A percentile compares a stretch with the other conserved stretches of the same genome.
These are phyloP conservation scores for Apiotrichum akiyoshidainum DNA, from an alignment of 1,284 basidiomycete genomes.

Conservation along the genomic window DNA sequence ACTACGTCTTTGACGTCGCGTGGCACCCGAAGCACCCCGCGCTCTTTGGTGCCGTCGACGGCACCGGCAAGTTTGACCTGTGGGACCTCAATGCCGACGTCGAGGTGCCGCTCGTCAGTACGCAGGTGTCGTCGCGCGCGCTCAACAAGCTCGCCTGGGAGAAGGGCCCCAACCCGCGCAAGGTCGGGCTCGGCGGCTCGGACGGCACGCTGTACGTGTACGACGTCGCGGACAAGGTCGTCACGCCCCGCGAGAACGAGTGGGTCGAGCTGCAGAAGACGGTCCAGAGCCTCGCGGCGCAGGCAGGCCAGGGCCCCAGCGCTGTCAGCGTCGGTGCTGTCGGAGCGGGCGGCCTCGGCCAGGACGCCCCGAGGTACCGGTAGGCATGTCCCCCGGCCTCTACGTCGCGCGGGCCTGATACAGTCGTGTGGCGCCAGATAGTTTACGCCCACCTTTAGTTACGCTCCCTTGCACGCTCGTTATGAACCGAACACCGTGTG, in stretches of 20 bases:
- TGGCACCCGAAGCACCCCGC: slow-evolving; percentile 97
- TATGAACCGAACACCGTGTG: too few species aligned
- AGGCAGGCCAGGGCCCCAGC: neutral
- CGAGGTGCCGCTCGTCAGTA: slow-evolving; percentile 57
- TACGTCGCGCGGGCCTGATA: too few species aligned
- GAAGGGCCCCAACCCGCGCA: slow-evolving; percentile 65
- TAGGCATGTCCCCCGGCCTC: neutral
- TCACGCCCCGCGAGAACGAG: slow-evolving; percentile 71
- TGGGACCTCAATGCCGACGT: slow-evolving; percentile 95
- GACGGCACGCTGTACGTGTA: slow-evolving; percentile 92
- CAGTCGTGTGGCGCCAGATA: too few species aligned
- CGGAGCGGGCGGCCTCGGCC: neutral
- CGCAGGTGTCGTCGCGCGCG: slow-evolving; percentile 61
- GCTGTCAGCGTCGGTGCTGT: neutral
- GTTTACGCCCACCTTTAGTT: too few species aligned
- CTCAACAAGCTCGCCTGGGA: slow-evolving; percentile 97
- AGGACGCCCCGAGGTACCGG: neutral
- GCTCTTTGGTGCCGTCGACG: slow-evolving; percentile 88
- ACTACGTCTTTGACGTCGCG: slow-evolving; percentile 97
- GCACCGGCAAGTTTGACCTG: slow-evolving; percentile 87
- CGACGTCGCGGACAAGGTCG: slow-evolving; percentile 83
- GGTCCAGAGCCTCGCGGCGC: slow-evolving; percentile 47
- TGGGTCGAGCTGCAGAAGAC: slow-evolving; percentile 87
- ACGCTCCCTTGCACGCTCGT: too few species aligned
- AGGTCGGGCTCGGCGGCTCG: slow-evolving; percentile 81